Evolutionary conservation across 768 basidiomycete genomes (phyloP), one percentile per base, ranked within the genome.

Genomic region (Gymnopilus dilepis): DNA sequence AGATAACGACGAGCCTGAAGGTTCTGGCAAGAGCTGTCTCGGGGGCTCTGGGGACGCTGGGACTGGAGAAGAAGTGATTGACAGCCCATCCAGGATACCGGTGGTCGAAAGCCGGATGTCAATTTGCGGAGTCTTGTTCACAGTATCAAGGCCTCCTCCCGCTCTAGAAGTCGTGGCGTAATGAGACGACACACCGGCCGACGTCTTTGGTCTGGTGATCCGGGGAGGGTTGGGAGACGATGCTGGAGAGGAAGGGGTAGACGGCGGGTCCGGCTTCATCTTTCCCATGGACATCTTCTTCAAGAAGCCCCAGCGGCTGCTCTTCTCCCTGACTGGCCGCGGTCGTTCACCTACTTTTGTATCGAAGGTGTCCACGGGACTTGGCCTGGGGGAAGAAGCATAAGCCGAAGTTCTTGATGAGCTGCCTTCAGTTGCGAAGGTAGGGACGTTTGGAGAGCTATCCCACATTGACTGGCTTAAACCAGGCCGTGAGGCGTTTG

Each of bases 221-320:
- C 68, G 61, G 6, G 72, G 65, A 68, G 77, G 61, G 66, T 74
- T 68, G 63, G 76, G 58, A 66, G 74, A 67, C n/a, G 50, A 52
- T 4, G 75, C 76, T 40, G 74, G 77, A 9, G 77, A 72, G 28
- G 82, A 76, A 6, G 81, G 69, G 28, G 60, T 30, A 19, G 65
- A 64, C 7, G 87, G 82, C 15, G 82, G 74, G 48, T 93, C 92
- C n/a, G 77, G 65, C 68, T 86, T 87, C 79, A 97, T 90, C 74
- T 91, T 94, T 13, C 94, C 90, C 94, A 96, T 97, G 6, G 95
- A 97, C 95, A 98, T 97, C 78, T 98, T 98, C 79, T 95, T 94
- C 61, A 98, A 79, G 78, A 98, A 97, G 3, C 95, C 95, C 95
- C 96, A 97, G 58, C 92, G 88, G 56, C 88, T 87, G 38, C 78